Base-by-base conservation (phyloP, 345 rosid species). In the Isatis tinctoria region DNA sequence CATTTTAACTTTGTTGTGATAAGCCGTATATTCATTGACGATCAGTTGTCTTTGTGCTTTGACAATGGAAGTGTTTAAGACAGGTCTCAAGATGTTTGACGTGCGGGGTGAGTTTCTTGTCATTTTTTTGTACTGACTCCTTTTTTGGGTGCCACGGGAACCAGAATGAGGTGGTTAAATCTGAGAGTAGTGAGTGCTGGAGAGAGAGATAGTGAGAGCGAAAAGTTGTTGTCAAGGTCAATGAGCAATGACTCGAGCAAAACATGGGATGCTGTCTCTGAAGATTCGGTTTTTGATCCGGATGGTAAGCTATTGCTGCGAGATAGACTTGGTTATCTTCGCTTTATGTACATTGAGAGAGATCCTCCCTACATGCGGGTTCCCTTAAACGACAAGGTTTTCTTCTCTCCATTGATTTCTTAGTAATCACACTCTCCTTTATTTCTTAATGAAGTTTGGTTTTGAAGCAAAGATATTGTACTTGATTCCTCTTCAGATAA, bases 361-460 rank as follows among this genome's bases (percentile, higher is more conserved):
- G 84, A 81, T 49, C 75, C 86, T 64, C 96, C 98, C 0, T 80
- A 84, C 79, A 78, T 77, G 76, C 81, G 98, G 49, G 71, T 84
- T 76, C 98, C 98, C 5, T 82, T 92, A 52, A 61, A 60, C 5
- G 88, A 83, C 39, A 88, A 88, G 93, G 97, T 91, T 41, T 67
- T 44, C 73, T 61, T 16, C 37, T 57, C 43, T 72, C 27, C 32
- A 63, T 69, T 14, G 35, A 57, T 63, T 33, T 45, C 33, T 30
- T 35, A 24, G n/a, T 36, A 8, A 47, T 32, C 11, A 0, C 20
- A 16, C 35, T 54, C 9, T 43, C 39, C 12, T 28, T 12, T n/a
- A n/a, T 22, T 2, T 32, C 13, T 0, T 24, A 6, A 4, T 43
- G 27, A 40, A 14, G 13, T 41, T 3, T 37, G 13, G 47, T 66